Conservation (phyloP, 495 filamentous ascomycete genomes). For the Lepidopterella palustris region DNA sequence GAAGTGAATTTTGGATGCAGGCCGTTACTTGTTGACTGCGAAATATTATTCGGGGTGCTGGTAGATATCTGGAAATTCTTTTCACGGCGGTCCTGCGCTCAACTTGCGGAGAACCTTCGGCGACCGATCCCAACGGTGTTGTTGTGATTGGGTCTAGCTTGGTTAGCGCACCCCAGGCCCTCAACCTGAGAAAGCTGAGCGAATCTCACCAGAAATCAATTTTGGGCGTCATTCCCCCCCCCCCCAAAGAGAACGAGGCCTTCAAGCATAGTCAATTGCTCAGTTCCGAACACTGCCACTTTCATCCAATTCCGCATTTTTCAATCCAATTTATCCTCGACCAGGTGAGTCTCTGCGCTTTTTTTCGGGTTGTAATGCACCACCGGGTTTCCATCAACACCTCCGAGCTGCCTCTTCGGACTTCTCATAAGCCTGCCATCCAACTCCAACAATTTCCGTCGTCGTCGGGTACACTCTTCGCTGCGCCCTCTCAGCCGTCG, state of each 20-base stretch:
- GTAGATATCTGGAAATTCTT: not conserved
- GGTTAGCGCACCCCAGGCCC: not conserved
- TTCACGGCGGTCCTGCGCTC: not conserved
- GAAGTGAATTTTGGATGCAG: not conserved
- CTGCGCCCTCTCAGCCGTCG: not conserved
- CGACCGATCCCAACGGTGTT: not conserved
- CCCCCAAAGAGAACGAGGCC: not conserved
- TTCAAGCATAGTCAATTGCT: not conserved
- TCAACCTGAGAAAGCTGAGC: not conserved
- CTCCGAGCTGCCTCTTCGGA: not conserved
- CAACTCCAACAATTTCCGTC: slow-evolving; percentile 4
- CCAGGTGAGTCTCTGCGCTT: not conserved
- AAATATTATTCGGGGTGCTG: not conserved
- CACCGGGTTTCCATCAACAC: not conserved
- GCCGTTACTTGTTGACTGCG: not conserved
- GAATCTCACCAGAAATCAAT: not conserved
- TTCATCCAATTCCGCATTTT: not conserved
- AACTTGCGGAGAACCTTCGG: not conserved
- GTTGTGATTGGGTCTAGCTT: not conserved
- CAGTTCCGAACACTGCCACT: not conserved
- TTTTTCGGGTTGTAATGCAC: slow-evolving; percentile 1
- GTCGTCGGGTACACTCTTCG: not conserved
- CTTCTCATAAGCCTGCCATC: slow-evolving; percentile 1
- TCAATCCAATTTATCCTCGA: not conserved
- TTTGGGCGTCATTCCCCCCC: not conserved